These are phyloP conservation scores for Cercospora brassicicola DNA, from an alignment of 2,329 filamentous ascomycete genomes.

Conservation along the genomic window DNA sequence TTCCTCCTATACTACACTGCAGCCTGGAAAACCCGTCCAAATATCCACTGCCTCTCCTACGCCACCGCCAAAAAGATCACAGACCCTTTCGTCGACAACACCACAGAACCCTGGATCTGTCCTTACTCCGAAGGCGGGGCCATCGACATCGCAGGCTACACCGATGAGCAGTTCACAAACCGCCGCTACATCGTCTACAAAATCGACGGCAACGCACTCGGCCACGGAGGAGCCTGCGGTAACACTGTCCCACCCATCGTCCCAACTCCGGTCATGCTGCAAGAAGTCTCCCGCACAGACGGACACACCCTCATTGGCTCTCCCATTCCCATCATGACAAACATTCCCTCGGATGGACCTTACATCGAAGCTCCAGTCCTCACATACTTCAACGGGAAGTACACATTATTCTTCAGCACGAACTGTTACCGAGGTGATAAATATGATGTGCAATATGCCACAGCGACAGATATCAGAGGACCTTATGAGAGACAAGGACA, in stretches of 20 bases:
- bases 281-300: slow-evolving; percentile 34
- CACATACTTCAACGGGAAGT: slow-evolving; percentile 31
- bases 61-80: slow-evolving; percentile 32
- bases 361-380: slow-evolving; percentile 36
- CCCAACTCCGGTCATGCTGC: slow-evolving; percentile 37
- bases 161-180: slow-evolving; percentile 34
- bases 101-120: slow-evolving; percentile 34
- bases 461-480: slow-evolving; percentile 29
- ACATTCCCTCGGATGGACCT: slow-evolving; percentile 34
- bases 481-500: slow-evolving; percentile 31
- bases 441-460: slow-evolving; percentile 37
- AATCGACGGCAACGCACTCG: slow-evolving; percentile 41
- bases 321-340: slow-evolving; percentile 32
- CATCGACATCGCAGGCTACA: slow-evolving; percentile 38
- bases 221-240: slow-evolving; percentile 34
- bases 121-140: slow-evolving; percentile 36
- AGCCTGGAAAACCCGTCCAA: slow-evolving; percentile 24
- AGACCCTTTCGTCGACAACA: slow-evolving; percentile 33
- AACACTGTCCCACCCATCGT: slow-evolving; percentile 39
- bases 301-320: slow-evolving; percentile 34
- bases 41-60: slow-evolving; percentile 40
- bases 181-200: slow-evolving; percentile 40
- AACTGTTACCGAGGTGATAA: slow-evolving; percentile 34
- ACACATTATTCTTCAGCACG: slow-evolving; percentile 37
- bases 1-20: slow-evolving; percentile 42